phyloP scores from a whole-genome alignment of 2,329 filamentous ascomycete species.

The Aspergillus fijiensis region DNA sequence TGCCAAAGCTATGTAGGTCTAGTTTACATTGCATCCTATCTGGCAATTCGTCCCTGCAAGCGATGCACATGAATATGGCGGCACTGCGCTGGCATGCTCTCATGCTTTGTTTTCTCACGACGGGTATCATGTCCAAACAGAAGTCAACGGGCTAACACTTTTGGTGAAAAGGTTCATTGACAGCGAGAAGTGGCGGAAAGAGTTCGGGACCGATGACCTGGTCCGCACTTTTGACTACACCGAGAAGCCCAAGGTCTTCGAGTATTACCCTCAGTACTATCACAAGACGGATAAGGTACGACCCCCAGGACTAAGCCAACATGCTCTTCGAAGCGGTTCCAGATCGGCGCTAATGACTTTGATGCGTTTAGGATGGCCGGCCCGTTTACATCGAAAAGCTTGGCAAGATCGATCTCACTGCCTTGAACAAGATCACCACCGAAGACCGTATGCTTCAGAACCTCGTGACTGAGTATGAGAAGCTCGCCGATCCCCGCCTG shows the following conservation, averaged over 20 bases:
- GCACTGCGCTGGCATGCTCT: not conserved
- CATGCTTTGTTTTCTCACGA: not conserved
- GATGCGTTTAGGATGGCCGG: slow-evolving; percentile 71
- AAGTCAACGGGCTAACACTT: slow-evolving; percentile 1
- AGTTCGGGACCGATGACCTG: slow-evolving; percentile 79
- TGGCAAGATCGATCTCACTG: slow-evolving; percentile 84
- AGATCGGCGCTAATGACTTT: slow-evolving; percentile 10
- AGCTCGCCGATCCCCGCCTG: slow-evolving; percentile 85
- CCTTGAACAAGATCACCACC: slow-evolving; percentile 91
- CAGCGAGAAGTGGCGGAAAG: slow-evolving; percentile 85
- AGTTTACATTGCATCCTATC: not conserved
- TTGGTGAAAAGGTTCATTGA: slow-evolving; percentile 72
- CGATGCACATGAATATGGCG: not conserved
- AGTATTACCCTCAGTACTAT: slow-evolving; percentile 98
- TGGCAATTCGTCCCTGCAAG: not conserved
- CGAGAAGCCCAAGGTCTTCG: slow-evolving; percentile 78
- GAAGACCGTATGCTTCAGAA: slow-evolving; percentile 94
- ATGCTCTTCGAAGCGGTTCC: not conserved
- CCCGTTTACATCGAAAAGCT: slow-evolving; percentile 97
- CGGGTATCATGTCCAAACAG: no score
- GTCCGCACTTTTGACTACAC: slow-evolving; percentile 80
- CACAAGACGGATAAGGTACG: slow-evolving; percentile 69
- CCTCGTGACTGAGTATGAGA: slow-evolving; percentile 97
- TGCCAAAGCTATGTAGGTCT: slow-evolving; percentile 80
- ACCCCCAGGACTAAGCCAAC: not conserved